Percentiles rank a stretch among this genome's conserved stretches.
Conservation (phyloP, 164 flowering plant genomes). For the Berberis thunbergii region DNA sequence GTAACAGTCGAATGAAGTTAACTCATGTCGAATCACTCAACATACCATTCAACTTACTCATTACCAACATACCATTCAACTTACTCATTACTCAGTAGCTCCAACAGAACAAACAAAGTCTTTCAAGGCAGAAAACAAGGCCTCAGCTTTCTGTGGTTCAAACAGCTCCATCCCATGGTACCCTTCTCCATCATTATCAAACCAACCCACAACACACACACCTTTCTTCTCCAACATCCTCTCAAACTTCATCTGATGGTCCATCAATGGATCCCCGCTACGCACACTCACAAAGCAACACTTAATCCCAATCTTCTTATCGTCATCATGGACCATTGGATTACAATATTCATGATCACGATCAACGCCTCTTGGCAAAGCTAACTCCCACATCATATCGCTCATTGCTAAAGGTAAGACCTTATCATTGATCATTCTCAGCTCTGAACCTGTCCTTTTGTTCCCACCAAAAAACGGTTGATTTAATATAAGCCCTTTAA, state of each 20-base stretch:
- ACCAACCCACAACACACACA: neutral
- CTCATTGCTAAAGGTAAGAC: slow-evolving; percentile 27
- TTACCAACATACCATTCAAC: neutral
- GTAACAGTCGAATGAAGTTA: neutral
- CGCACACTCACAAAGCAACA: slow-evolving; percentile 30
- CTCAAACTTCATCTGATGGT: slow-evolving; percentile 32
- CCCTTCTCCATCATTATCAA: slow-evolving; percentile 2
- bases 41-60: neutral
- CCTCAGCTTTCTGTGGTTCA: neutral
- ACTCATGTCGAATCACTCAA: neutral
- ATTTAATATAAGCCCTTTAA: slow-evolving; percentile 25
- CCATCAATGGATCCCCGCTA: slow-evolving; percentile 39
- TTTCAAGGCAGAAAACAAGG: neutral
- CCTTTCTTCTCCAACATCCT: slow-evolving; percentile 23
- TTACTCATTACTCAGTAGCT: neutral
- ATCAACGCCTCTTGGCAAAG: slow-evolving; percentile 40
- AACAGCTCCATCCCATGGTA: slow-evolving; percentile 4
- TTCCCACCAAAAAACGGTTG: slow-evolving; percentile 31
- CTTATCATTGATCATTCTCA: slow-evolving; percentile 7
- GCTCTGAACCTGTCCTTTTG: slow-evolving; percentile 23
- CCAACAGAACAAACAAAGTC: neutral
- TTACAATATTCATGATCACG: slow-evolving; percentile 53
- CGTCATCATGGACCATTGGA: slow-evolving; percentile 13
- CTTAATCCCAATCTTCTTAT: slow-evolving; percentile 1
- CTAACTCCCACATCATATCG: slow-evolving; percentile 46